These are phyloP conservation scores for Brassica nigra DNA, from an alignment of 345 rosid species.

Conservation along the genomic window DNA sequence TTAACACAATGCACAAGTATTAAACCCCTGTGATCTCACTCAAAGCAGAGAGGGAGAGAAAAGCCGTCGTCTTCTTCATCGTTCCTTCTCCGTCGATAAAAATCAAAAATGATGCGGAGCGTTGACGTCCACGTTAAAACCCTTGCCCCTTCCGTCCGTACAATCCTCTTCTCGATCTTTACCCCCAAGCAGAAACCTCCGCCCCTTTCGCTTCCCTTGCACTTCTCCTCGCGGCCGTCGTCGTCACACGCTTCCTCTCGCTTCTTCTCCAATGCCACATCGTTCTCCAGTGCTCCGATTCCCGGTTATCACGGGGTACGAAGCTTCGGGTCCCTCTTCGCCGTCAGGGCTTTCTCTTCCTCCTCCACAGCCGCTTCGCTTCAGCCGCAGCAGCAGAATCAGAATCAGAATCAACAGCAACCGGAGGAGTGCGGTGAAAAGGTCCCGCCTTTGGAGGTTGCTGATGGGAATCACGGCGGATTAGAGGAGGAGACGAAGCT, in stretches of 20 bases:
- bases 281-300: slow-evolving; percentile 20
- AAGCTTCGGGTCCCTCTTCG: slow-evolving; percentile 14
- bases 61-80: slow-evolving; percentile 6
- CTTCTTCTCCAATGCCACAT: slow-evolving; percentile 25
- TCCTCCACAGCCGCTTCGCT: slow-evolving; percentile 35
- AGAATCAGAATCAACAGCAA: not conserved
- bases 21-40: not conserved
- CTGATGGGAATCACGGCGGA: slow-evolving; percentile 29
- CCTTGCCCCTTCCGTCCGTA: slow-evolving; percentile 27
- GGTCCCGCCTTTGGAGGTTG: slow-evolving; percentile 48
- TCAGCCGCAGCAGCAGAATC: slow-evolving; percentile 18
- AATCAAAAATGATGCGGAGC: slow-evolving; percentile 26
- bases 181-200: slow-evolving; percentile 28
- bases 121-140: slow-evolving; percentile 32
- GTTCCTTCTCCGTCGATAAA: not conserved
- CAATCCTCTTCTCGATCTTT: slow-evolving; percentile 33
- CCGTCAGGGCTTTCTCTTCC: slow-evolving; percentile 47
- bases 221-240: slow-evolving; percentile 14
- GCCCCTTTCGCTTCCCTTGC: slow-evolving; percentile 15
- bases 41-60: slow-evolving; percentile 2
- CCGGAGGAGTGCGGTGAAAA: slow-evolving; percentile 46
- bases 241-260: slow-evolving; percentile 14
- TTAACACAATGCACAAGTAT: not conserved
- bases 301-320: not conserved
- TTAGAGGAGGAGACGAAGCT: slow-evolving; percentile 51